phyloP scores from a whole-genome alignment of 257 asterid genomes.

The Gentiana dahurica region DNA sequence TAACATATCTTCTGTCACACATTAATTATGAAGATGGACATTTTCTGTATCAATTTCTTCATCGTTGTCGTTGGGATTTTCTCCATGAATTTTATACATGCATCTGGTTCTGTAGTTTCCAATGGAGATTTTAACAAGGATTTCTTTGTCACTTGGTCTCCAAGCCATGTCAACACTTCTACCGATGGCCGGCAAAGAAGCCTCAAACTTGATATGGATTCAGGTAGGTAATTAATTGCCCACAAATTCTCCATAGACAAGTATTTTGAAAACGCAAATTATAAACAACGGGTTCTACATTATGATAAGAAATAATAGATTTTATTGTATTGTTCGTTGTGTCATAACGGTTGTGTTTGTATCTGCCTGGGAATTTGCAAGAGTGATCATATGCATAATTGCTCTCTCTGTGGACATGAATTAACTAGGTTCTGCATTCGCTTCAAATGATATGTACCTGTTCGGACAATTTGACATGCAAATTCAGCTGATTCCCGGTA shows the following conservation, averaged over 20 bases:
- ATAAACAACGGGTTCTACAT: too few relatives aligned
- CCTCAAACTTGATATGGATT: slow-evolving; percentile 50
- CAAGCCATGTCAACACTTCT: slow-evolving; percentile 72
- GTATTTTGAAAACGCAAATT: too few relatives aligned
- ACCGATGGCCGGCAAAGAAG: slow-evolving; percentile 49
- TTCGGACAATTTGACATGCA: slow-evolving; percentile 81
- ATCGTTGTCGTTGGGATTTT: slow-evolving; percentile 7
- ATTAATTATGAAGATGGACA: slow-evolving; percentile 14
- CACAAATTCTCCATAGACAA: too few relatives aligned
- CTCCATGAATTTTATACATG: slow-evolving; percentile 2
- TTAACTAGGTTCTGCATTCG: slow-evolving; percentile 49
- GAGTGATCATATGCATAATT: too few relatives aligned
- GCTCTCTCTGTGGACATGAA: background rate
- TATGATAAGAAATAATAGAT: too few relatives aligned
- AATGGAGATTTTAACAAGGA: slow-evolving; percentile 80
- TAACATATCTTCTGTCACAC: background rate
- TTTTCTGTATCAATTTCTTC: slow-evolving; percentile 3
- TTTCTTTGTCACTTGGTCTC: slow-evolving; percentile 70
- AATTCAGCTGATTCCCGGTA: slow-evolving; percentile 66
- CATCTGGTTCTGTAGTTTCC: slow-evolving; percentile 53
- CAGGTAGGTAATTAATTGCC: slow-evolving; percentile 30
- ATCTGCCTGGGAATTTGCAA: too few relatives aligned
- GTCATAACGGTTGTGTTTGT: too few relatives aligned
- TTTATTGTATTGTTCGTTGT: too few relatives aligned
- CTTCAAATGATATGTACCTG: slow-evolving; percentile 63